Evolutionary conservation across 2,329 filamentous ascomycete genomes (phyloP).

Genomic region (Sclerotinia glacialis): DNA sequence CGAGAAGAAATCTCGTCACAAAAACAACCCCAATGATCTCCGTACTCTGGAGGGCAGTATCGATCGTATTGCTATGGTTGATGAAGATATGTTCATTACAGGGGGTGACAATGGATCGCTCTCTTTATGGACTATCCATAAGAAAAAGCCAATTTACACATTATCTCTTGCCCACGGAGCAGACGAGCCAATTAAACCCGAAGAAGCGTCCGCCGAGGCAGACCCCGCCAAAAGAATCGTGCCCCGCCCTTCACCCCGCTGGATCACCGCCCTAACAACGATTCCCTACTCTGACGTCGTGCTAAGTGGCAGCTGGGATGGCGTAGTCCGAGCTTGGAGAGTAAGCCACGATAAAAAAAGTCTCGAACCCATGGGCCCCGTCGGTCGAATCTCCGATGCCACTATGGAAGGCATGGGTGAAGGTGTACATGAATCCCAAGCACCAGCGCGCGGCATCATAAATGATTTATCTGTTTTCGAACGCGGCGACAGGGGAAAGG

Average conservation of each 20-base stretch:
- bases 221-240: conserved; percentile 59
- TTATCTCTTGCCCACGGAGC: conserved; percentile 80
- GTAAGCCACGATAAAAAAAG: conserved; percentile 78
- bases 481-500: conserved; percentile 70
- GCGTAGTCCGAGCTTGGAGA: conserved; percentile 79
- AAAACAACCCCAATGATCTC: conserved; percentile 42
- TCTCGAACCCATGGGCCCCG: conserved; percentile 68
- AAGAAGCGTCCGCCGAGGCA: conserved; percentile 70
- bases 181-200: conserved; percentile 65
- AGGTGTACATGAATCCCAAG: background rate
- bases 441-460: conserved; percentile 61
- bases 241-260: conserved; percentile 68
- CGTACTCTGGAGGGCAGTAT: conserved; percentile 70
- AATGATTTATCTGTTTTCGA: conserved; percentile 90
- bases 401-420: background rate
- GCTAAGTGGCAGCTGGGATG: conserved; percentile 92
- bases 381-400: conserved; percentile 44
- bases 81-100: conserved; percentile 84
- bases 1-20: conserved; percentile 49
- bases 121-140: conserved; percentile 82
- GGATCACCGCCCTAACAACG: conserved; percentile 84
- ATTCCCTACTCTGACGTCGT: conserved; percentile 90
- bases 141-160: conserved; percentile 90
- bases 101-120: conserved; percentile 88
- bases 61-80: conserved; percentile 87